These are phyloP conservation scores for Debaryomyces sp. DNA, from an alignment of 1,139 yeast genomes.

Conservation along the genomic window DNA sequence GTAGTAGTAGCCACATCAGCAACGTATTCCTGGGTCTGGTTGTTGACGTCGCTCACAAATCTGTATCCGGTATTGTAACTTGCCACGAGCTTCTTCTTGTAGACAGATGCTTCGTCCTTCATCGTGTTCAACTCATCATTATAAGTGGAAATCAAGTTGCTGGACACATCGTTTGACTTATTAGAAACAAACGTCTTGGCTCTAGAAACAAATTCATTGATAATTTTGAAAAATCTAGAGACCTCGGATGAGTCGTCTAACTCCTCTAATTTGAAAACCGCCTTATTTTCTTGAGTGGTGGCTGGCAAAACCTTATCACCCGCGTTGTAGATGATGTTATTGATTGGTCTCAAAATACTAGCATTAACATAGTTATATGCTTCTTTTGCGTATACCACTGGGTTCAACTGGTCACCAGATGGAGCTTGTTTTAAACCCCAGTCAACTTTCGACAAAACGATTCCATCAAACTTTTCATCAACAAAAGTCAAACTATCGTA, in stretches of 20 bases:
- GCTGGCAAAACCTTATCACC: slow-evolving; percentile 38
- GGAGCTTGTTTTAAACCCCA: slow-evolving; percentile 8
- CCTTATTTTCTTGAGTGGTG: slow-evolving; percentile 22
- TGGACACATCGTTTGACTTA: slow-evolving; percentile 35
- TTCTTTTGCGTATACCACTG: slow-evolving; percentile 16
- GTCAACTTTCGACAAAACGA: slow-evolving; percentile 29
- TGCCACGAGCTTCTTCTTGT: slow-evolving; percentile 37
- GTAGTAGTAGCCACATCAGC: slow-evolving; percentile 38
- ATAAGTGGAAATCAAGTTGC: slow-evolving; percentile 37
- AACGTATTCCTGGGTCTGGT: slow-evolving; percentile 43
- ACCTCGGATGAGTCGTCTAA: slow-evolving; percentile 24
- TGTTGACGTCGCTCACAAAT: slow-evolving; percentile 38
- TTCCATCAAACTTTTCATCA: slow-evolving; percentile 31
- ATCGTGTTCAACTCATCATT: slow-evolving; percentile 28
- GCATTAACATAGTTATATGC: slow-evolving; percentile 23
- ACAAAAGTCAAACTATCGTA: slow-evolving; percentile 26
- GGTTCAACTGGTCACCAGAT: slow-evolving; percentile 17
- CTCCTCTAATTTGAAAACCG: slow-evolving; percentile 24
- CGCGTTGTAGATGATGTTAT: slow-evolving; percentile 29
- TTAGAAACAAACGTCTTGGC: slow-evolving; percentile 27
- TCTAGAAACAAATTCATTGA: slow-evolving; percentile 32
- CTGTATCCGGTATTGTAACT: slow-evolving; percentile 38
- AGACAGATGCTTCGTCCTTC: slow-evolving; percentile 17
- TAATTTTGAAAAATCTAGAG: slow-evolving; percentile 33
- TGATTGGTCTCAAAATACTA: slow-evolving; percentile 32